These are phyloP conservation scores for Aspergillus melleus DNA, from an alignment of 2,329 filamentous ascomycete genomes.

Conservation along the genomic window DNA sequence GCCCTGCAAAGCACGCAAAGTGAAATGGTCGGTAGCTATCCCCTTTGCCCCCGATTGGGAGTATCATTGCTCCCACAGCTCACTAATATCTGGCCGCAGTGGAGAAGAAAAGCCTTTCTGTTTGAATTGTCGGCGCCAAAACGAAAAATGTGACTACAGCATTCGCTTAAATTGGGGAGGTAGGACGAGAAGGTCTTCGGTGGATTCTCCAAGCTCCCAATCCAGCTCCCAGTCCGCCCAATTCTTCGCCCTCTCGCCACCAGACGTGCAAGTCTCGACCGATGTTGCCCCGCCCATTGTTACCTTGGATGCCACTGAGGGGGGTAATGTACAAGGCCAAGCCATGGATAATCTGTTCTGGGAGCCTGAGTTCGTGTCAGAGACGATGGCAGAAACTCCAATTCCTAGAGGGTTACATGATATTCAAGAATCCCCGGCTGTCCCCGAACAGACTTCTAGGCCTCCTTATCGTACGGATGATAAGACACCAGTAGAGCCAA, in stretches of 20 bases:
- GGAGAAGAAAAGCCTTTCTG: slow-evolving; percentile 75
- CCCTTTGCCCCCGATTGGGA: not conserved
- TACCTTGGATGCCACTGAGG: slow-evolving; percentile 5
- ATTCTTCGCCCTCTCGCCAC: slow-evolving; percentile 16
- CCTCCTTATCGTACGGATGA: slow-evolving; percentile 16
- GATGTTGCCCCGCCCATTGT: slow-evolving; percentile 6
- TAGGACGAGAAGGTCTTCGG: slow-evolving; percentile 57
- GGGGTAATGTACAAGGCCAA: slow-evolving; percentile 6
- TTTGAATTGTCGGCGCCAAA: slow-evolving; percentile 69
- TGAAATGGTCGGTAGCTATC: slow-evolving; percentile 62
- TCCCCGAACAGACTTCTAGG: slow-evolving; percentile 19
- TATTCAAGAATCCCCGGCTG: slow-evolving; percentile 21
- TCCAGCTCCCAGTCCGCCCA: slow-evolving; percentile 24
- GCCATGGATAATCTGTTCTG: slow-evolving; percentile 14
- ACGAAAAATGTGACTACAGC: slow-evolving; percentile 76
- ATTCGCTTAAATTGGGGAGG: slow-evolving; percentile 81
- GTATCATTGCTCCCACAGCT: slow-evolving; percentile 5
- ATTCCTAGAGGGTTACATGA: slow-evolving; percentile 24
- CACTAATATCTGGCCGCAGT: slow-evolving; percentile 33
- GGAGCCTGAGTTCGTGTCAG: slow-evolving; percentile 12
- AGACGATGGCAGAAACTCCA: slow-evolving; percentile 16
- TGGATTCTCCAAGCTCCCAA: slow-evolving; percentile 33
- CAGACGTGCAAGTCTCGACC: slow-evolving; percentile 8
- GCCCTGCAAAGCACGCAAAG: slow-evolving; percentile 77
- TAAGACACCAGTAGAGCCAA: slow-evolving; percentile 24